Conservation (phyloP, 306 rosid genomes). For the Macrotyloma uniflorum region DNA sequence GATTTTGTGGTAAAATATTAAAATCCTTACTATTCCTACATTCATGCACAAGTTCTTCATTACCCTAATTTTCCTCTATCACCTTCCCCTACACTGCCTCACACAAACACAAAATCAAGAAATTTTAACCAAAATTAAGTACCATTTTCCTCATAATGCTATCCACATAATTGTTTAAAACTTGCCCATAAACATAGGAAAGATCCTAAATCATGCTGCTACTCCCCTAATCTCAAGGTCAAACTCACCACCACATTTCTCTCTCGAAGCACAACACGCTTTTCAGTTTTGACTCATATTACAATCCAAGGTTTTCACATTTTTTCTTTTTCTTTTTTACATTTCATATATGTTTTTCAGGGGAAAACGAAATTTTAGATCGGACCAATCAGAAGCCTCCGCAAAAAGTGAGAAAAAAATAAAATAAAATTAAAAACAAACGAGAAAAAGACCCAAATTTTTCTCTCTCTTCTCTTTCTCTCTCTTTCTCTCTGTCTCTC, state of each 20-base stretch:
- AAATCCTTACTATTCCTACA: too few species aligned
- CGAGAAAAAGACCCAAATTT: not conserved
- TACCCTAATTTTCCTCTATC: not conserved
- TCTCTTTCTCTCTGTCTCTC: not conserved
- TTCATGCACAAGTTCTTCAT: too few species aligned
- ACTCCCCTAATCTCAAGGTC: slow-evolving; percentile 56
- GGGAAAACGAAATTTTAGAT: slow-evolving; percentile 58
- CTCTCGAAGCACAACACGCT: slow-evolving; percentile 58
- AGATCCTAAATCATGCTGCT: slow-evolving; percentile 30
- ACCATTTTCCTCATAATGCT: slow-evolving; percentile 14
- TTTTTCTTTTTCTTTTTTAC: not conserved
- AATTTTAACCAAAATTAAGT: slow-evolving; percentile 32
- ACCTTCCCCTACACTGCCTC: not conserved
- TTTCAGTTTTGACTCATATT: slow-evolving; percentile 50
- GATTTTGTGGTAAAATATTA: too few species aligned
- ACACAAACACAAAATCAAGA: not conserved
- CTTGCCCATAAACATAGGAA: slow-evolving; percentile 45
- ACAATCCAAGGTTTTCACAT: not conserved
- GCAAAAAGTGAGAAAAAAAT: slow-evolving; percentile 36
- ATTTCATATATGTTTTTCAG: not conserved
- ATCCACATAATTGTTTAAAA: slow-evolving; percentile 48
- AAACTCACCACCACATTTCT: slow-evolving; percentile 48
- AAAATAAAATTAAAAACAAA: slow-evolving; percentile 32
- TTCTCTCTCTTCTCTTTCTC: slow-evolving; percentile 28
- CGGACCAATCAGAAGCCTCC: slow-evolving; percentile 55